Evolutionary conservation across 352 stramenopile species (phyloP).

Genomic region (Phytophthora pluvialis): DNA sequence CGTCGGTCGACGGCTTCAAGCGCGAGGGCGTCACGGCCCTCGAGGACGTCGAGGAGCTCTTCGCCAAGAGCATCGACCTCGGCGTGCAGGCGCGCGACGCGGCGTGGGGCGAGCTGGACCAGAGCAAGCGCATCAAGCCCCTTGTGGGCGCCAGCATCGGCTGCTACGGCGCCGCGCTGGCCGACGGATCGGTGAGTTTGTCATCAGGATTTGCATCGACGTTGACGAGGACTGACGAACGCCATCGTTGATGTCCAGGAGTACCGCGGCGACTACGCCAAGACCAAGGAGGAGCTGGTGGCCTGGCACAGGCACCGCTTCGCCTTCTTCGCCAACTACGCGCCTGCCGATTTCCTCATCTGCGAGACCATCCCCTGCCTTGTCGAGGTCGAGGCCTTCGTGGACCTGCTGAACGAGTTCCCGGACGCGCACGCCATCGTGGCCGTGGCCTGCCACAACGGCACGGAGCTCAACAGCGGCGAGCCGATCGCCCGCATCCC

Average conservation of each 20-base stretch:
- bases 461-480: constrained; percentile 69
- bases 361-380: constrained; percentile 90
- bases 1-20: constrained; percentile 83
- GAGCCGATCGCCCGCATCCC: constrained; percentile 56
- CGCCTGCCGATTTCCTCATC: constrained; percentile 72
- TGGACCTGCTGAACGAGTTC: constrained; percentile 79
- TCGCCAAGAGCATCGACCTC: constrained; percentile 81
- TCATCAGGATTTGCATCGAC: constrained; percentile 8
- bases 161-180: constrained; percentile 83
- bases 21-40: constrained; percentile 56
- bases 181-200: constrained; percentile 77
- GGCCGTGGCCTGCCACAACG: constrained; percentile 69
- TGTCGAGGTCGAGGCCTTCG: constrained; percentile 77
- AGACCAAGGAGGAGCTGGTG: constrained; percentile 69
- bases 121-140: constrained; percentile 57
- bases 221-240: constrained; percentile 5
- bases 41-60: constrained; percentile 64
- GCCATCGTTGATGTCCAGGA: constrained; percentile 48
- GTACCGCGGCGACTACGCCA: constrained; percentile 85
- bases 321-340: constrained; percentile 59
- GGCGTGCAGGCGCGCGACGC: constrained; percentile 65
- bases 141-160: constrained; percentile 87
- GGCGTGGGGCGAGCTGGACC: constrained; percentile 53
- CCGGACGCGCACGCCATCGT: constrained; percentile 62
- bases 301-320: constrained; percentile 84